A percentile compares a stretch with the other conserved stretches of the same genome.
Conservation (phyloP, 768 basidiomycete species). For the Pholiota conissans region DNA sequence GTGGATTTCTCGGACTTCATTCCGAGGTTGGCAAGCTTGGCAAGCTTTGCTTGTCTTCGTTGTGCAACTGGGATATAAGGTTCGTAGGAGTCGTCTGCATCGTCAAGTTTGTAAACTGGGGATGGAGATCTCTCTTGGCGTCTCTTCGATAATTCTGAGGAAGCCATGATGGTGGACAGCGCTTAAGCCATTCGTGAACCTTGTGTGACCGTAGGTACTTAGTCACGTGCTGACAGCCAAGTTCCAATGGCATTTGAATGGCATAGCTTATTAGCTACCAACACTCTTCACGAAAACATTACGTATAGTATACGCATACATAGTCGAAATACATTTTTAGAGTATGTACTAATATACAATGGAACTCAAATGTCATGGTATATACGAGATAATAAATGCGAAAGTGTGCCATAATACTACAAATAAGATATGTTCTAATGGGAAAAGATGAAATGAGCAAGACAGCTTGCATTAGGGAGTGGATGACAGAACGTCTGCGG, state of each 20-base stretch:
- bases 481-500: not conserved
- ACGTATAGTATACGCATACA: too few relatives aligned
- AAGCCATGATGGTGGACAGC: not conserved
- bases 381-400: slow-evolving; percentile 6
- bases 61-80: slow-evolving; percentile 89
- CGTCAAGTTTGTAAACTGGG: slow-evolving; percentile 60
- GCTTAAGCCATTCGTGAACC: not conserved
- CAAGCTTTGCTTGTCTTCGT: slow-evolving; percentile 77
- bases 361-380: slow-evolving; percentile 4
- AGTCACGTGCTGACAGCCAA: not conserved
- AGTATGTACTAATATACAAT: not conserved
- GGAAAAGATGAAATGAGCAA: not conserved
- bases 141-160: slow-evolving; percentile 36
- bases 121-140: slow-evolving; percentile 58
- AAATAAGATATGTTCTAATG: slow-evolving; percentile 6
- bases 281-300: too few relatives aligned
- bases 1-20: slow-evolving; percentile 53
- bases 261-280: too few relatives aligned
- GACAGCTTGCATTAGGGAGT: not conserved
- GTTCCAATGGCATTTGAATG: not conserved
- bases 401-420: slow-evolving; percentile 6
- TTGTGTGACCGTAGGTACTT: too few relatives aligned
- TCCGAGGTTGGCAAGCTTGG: slow-evolving; percentile 67
- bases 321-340: not conserved
- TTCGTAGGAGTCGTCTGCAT: slow-evolving; percentile 67